A percentile compares a stretch with the other conserved stretches of the same genome.
phyloP scores from a whole-genome alignment of 805 yeast species.

The Candida khao-thaluensis region DNA sequence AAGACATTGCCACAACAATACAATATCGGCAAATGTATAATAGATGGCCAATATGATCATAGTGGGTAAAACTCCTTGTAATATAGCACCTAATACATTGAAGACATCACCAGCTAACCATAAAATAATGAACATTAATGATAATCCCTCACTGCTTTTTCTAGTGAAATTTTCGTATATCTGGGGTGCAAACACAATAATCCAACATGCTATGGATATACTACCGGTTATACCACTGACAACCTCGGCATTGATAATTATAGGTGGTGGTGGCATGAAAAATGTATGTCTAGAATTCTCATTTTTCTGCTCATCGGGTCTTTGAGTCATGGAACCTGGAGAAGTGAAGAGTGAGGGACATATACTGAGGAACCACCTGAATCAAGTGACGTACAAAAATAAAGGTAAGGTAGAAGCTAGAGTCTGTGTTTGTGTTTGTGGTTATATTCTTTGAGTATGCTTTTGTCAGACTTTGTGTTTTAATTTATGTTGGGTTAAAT shows the following conservation, averaged over 20 bases:
- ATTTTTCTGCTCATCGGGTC: slow-evolving; percentile 6
- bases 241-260: slow-evolving; percentile 63
- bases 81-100: slow-evolving; percentile 85
- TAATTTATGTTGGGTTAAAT: too few relatives aligned
- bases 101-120: slow-evolving; percentile 96
- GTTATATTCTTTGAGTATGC: too few relatives aligned
- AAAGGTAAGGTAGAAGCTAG: too few relatives aligned
- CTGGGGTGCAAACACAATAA: slow-evolving; percentile 96
- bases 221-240: slow-evolving; percentile 81
- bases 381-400: too few relatives aligned
- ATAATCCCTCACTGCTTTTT: slow-evolving; percentile 86
- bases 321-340: not conserved
- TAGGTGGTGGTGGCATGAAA: slow-evolving; percentile 50
- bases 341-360: too few relatives aligned
- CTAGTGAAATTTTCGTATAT: slow-evolving; percentile 87
- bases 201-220: slow-evolving; percentile 96
- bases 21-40: slow-evolving; percentile 87
- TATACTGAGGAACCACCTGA: too few relatives aligned
- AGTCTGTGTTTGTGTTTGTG: too few relatives aligned
- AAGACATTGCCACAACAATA: slow-evolving; percentile 79
- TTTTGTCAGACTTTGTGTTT: too few relatives aligned
- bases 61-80: slow-evolving; percentile 90
- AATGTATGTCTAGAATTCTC: slow-evolving; percentile 1
- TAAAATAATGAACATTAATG: slow-evolving; percentile 77
- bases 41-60: slow-evolving; percentile 91